Base-by-base conservation (phyloP, 345 rosid species). In the Turritis glabra region DNA sequence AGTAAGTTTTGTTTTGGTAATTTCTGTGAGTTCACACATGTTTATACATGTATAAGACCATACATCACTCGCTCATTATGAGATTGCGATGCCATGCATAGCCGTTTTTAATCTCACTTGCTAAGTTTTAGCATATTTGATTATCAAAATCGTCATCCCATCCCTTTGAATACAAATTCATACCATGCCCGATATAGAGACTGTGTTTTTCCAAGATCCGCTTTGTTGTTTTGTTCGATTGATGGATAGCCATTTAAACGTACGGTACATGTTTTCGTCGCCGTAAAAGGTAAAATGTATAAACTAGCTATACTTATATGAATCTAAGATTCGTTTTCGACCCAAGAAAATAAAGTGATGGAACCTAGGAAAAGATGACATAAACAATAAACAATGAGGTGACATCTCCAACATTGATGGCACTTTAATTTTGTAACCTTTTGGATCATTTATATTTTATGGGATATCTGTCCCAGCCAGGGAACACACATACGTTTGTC, bases 401-500 rank as follows among this genome's bases (percentile, higher is more conserved):
- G 77, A 63, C 38, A 64, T 26, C 64, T 64, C 50, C 71, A 54
- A 73, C 40, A 64, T 64, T 55, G 60, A 47, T 66, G 73, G 68
- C 38, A 43, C 22, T 51, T 57, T 17, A 48, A 50, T 50, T 30
- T 48, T 48, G 60, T 41, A 59, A 27, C 30, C 44, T 21, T 51
- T 17, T 23, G n/a, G 10, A 60, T 44, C 40, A 43, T 41, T 51
- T 19, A 50, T 72, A 64, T 53, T 41, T 29, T 52, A 63, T 75
- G 56, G 64, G 64, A 62, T 63, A 62, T 52, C 53, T 76, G 58
- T 52, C 79, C 64, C 70, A 63, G 22, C 23, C 51, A 46, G 75
- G 80, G 75, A 76, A 46, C 75, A 76, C 37, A 53, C 44, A 76
- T 76, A 35, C 80, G 60, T 55, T 55, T 69, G 75, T 70, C 54